phyloP scores from a whole-genome alignment of 2,329 filamentous ascomycete species.

The Rosellinia necatrix region DNA sequence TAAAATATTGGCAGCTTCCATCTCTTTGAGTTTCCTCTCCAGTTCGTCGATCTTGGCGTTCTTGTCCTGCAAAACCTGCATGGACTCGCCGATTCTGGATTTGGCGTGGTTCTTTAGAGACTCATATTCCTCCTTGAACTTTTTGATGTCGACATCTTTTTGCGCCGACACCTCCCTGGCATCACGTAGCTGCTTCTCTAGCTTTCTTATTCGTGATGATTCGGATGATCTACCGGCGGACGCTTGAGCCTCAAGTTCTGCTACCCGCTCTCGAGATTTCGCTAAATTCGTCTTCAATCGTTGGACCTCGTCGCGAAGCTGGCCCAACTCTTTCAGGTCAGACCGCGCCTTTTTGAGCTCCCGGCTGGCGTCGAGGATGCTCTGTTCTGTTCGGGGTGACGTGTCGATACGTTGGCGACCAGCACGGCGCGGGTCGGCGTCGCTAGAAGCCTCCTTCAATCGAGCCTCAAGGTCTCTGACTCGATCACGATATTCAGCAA shows the following conservation, averaged over 20 bases:
- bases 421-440: constrained; percentile 39
- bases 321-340: constrained; percentile 57
- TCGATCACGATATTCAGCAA: constrained; percentile 61
- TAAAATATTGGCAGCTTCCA: constrained; percentile 44
- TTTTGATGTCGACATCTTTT: constrained; percentile 56
- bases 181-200: constrained; percentile 50
- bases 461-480: constrained; percentile 62
- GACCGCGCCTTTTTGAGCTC: constrained; percentile 60
- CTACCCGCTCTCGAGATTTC: constrained; percentile 50
- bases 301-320: constrained; percentile 58
- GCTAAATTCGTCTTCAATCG: constrained; percentile 56
- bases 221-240: constrained; percentile 34
- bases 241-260: constrained; percentile 45
- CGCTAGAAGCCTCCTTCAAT: constrained; percentile 49
- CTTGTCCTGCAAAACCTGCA: constrained; percentile 59
- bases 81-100: constrained; percentile 58
- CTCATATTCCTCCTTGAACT: constrained; percentile 58
- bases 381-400: constrained; percentile 56
- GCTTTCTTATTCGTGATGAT: constrained; percentile 43
- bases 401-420: constrained; percentile 46
- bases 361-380: constrained; percentile 56
- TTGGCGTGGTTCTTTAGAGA: constrained; percentile 59
- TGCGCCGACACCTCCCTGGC: constrained; percentile 50
- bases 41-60: constrained; percentile 62
- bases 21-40: constrained; percentile 55